Base-by-base conservation (phyloP, 139 green algal genomes). In the Chlorella sp. region DNA sequence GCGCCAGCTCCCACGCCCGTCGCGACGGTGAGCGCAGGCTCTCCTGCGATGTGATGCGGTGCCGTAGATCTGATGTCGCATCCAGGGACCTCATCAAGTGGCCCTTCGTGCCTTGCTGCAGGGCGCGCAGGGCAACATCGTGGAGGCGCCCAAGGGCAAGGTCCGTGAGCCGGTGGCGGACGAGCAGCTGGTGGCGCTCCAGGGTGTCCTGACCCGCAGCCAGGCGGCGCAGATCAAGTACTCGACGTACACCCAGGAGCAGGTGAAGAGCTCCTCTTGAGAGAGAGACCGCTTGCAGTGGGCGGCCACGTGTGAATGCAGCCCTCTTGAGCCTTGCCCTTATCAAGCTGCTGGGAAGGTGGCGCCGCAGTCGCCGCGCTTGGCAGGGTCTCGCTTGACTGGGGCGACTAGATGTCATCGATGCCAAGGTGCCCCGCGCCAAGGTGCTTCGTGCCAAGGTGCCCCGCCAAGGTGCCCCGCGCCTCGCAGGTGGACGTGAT, bases 401-500 rank as follows among this genome's bases (percentile, higher is more conserved):
- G n/a, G n/a, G n/a, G n/a, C n/a, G n/a, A n/a, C n/a, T n/a, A n/a
- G n/a, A n/a, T n/a, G n/a, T n/a, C n/a, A n/a, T n/a, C n/a, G n/a
- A n/a, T n/a, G n/a, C n/a, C n/a, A n/a, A n/a, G n/a, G n/a, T n/a
- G n/a, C n/a, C n/a, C n/a, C n/a, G n/a, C n/a, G n/a, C n/a, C n/a
- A n/a, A n/a, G n/a, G n/a, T n/a, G n/a, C n/a, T n/a, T n/a, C n/a
- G n/a, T n/a, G n/a, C n/a, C n/a, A n/a, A n/a, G n/a, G n/a, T n/a
- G n/a, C n/a, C n/a, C n/a, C n/a, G n/a, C n/a, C n/a, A n/a, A n/a
- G n/a, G n/a, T n/a, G n/a, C n/a, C n/a, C n/a, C n/a, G n/a, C n/a
- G n/a, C n/a, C n/a, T n/a, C n/a, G 51, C 75, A 89, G 77, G 71
- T 82, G 22, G 76, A 87, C 35, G 31, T 49, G 5, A 81, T 87